phyloP scores from a whole-genome alignment of 441 rosid species.

The Erodium trifolium region DNA sequence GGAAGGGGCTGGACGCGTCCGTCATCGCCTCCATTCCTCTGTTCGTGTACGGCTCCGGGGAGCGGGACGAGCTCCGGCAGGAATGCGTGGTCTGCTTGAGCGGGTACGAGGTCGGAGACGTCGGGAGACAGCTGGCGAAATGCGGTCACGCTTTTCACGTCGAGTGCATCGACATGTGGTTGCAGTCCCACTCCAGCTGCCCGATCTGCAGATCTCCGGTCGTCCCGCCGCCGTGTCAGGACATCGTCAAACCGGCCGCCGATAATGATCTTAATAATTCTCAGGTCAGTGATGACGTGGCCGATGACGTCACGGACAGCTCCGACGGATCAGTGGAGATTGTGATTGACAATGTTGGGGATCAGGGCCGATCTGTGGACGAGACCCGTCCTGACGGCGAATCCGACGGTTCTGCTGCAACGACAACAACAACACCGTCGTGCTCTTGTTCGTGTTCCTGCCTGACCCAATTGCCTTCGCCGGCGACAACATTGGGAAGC shows the following conservation, averaged over 20 bases:
- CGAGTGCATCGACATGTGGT: constrained; percentile 79
- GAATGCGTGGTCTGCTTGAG: constrained; percentile 69
- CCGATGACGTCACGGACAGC: constrained; percentile 12
- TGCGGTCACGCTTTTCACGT: constrained; percentile 69
- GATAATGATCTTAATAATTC: no score
- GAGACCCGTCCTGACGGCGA: background rate
- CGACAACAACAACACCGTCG: no score
- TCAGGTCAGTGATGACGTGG: constrained; percentile 12
- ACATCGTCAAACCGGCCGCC: no score
- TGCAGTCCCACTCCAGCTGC: constrained; percentile 51
- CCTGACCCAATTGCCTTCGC: background rate
- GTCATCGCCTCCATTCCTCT: constrained; percentile 56
- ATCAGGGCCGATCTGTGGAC: no score
- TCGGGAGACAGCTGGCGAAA: constrained; percentile 43
- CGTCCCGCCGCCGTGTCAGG: no score
- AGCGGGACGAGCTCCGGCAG: constrained; percentile 8
- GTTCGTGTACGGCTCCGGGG: constrained; percentile 35
- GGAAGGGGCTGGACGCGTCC: constrained; percentile 52
- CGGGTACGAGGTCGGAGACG: constrained; percentile 49
- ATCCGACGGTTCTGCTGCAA: no score
- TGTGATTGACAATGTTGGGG: constrained; percentile 7
- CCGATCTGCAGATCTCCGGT: constrained; percentile 59
- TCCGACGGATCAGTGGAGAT: constrained; percentile 23
- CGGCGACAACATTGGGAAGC: background rate
- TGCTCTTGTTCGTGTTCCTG: no score